Conservation (phyloP, 805 yeast species). For the Pichia cabralensis region DNA sequence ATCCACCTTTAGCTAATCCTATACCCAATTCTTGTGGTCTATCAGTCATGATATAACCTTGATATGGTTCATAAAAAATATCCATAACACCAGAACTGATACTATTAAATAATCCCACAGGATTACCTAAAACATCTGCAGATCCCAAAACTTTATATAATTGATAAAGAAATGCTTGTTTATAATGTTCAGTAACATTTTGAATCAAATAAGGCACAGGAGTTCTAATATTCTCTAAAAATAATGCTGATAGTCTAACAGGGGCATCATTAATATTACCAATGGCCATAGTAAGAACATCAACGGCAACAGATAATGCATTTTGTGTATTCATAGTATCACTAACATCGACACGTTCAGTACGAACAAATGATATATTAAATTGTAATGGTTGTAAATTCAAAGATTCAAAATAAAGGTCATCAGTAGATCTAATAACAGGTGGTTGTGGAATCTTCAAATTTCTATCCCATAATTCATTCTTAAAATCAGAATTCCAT, state of each 20-base stretch:
- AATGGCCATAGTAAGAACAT: constrained; percentile 89
- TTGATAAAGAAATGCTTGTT: constrained; percentile 87
- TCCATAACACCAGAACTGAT: constrained; percentile 93
- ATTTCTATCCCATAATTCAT: constrained; percentile 47
- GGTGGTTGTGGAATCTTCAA: constrained; percentile 66
- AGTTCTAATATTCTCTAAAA: constrained; percentile 82
- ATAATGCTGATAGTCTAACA: constrained; percentile 73
- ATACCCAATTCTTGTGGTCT: constrained; percentile 94
- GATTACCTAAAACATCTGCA: constrained; percentile 94
- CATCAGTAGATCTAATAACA: constrained; percentile 41
- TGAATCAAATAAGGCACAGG: constrained; percentile 66
- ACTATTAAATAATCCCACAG: constrained; percentile 92
- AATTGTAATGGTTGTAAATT: constrained; percentile 88
- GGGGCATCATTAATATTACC: constrained; percentile 98
- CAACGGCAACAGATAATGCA: constrained; percentile 65
- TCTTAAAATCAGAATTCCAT: constrained; percentile 41
- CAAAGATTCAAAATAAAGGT: constrained; percentile 83
- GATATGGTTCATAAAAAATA: constrained; percentile 93
- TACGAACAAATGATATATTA: constrained; percentile 83
- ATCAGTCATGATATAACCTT: constrained; percentile 89
- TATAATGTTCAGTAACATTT: constrained; percentile 73
- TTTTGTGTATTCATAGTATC: constrained; percentile 47
- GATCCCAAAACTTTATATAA: constrained; percentile 89
- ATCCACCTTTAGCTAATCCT: constrained; percentile 91
- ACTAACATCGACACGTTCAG: constrained; percentile 59